These are phyloP conservation scores for Ogataea nakhonphanomensis DNA, from an alignment of 805 yeast genomes.

Conservation along the genomic window DNA sequence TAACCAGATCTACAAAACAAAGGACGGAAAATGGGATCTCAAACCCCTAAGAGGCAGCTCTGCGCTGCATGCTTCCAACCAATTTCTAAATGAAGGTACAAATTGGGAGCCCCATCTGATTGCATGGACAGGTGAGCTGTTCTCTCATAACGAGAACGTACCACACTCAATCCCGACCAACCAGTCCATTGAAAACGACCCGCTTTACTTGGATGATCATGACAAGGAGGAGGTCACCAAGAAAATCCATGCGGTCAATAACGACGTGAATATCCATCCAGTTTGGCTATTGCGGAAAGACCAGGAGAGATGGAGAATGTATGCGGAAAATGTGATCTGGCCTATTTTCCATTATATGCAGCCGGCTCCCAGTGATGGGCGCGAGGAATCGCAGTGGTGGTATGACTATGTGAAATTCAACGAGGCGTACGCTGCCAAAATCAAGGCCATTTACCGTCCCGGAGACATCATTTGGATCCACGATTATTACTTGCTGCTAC, in stretches of 20 bases:
- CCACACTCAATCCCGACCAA: constrained; percentile 27
- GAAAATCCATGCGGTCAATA: constrained; percentile 43
- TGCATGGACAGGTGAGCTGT: constrained; percentile 95
- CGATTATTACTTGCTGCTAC: constrained; percentile 76
- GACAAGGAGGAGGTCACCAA: constrained; percentile 52
- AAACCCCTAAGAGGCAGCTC: constrained; percentile 75
- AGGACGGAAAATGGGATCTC: constrained; percentile 50
- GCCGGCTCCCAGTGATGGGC: constrained; percentile 66
- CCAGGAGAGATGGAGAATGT: constrained; percentile 80
- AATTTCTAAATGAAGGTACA: constrained; percentile 58
- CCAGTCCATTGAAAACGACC: constrained; percentile 47
- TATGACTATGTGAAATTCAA: constrained; percentile 86
- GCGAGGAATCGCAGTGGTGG: constrained; percentile 71
- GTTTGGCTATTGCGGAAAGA: constrained; percentile 82
- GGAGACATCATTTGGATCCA: constrained; percentile 95
- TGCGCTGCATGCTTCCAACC: constrained; percentile 75
- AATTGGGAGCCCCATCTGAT: constrained; percentile 86
- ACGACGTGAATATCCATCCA: constrained; percentile 64
- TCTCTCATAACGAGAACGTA: constrained; percentile 24
- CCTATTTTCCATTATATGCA: constrained; percentile 93
- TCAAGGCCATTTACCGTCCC: constrained; percentile 67
- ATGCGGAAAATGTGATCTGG: constrained; percentile 90
- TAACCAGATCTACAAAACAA: constrained; percentile 47
- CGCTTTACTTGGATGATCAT: constrained; percentile 52
- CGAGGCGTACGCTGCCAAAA: constrained; percentile 82